Conservation (phyloP, 805 yeast genomes). For the Candida pini region DNA sequence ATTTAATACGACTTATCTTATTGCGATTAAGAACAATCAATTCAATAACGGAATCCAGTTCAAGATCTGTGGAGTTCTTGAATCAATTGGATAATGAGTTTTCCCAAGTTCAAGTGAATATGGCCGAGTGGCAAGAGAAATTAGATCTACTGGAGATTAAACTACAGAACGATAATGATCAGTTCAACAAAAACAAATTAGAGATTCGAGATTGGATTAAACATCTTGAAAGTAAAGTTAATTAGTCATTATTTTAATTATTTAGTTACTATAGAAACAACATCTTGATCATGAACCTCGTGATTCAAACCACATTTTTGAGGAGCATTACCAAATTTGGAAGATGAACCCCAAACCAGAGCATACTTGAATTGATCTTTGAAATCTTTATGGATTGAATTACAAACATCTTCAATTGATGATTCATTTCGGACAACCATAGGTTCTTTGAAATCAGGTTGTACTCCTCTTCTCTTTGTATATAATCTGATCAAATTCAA, state of each 20-base stretch:
- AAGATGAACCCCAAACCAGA: slow-evolving; percentile 91
- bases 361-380: slow-evolving; percentile 92
- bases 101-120: slow-evolving; percentile 9
- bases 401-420: slow-evolving; percentile 82
- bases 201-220: slow-evolving; percentile 11
- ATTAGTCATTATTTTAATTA: slow-evolving; percentile 26
- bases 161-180: slow-evolving; percentile 4
- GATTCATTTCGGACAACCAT: slow-evolving; percentile 81
- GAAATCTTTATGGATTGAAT: slow-evolving; percentile 87
- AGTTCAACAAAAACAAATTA: slow-evolving; percentile 8
- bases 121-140: slow-evolving; percentile 20
- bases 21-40: slow-evolving; percentile 18
- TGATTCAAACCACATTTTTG: slow-evolving; percentile 93
- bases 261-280: slow-evolving; percentile 84
- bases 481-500: slow-evolving; percentile 72
- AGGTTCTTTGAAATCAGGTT: slow-evolving; percentile 82
- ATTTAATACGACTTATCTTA: slow-evolving; percentile 11
- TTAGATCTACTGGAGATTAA: slow-evolving; percentile 15
- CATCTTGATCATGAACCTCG: slow-evolving; percentile 86
- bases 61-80: slow-evolving; percentile 8
- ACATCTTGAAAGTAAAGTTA: slow-evolving; percentile 6
- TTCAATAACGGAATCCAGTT: slow-evolving; percentile 4
- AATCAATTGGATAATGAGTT: slow-evolving; percentile 14
- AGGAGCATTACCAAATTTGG: slow-evolving; percentile 78
- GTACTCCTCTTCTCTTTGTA: slow-evolving; percentile 81